Evolutionary conservation across 805 yeast genomes (phyloP).

Genomic region (Saturnispora silvae): DNA sequence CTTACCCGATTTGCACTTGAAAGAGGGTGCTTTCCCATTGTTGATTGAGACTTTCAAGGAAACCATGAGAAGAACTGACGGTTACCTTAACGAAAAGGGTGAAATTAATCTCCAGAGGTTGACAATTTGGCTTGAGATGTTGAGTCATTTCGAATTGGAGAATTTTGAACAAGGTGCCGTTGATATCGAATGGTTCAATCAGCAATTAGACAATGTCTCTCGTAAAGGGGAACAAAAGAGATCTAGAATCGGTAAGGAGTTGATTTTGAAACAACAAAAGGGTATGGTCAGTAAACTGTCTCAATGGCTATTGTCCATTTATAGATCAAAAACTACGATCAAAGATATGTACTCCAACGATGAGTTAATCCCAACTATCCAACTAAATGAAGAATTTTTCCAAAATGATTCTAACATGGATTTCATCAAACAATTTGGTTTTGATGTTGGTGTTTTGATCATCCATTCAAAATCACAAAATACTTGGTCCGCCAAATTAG

Average conservation of each 20-base stretch:
- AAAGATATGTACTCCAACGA: conserved; percentile 26
- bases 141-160: conserved; percentile 73
- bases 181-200: conserved; percentile 87
- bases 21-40: conserved; percentile 95
- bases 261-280: conserved; percentile 63
- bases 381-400: conserved; percentile 38
- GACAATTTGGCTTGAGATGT: conserved; percentile 60
- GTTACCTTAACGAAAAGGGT: conserved; percentile 79
- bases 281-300: conserved; percentile 50
- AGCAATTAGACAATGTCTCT: conserved; percentile 70
- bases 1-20: conserved; percentile 84
- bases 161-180: conserved; percentile 77
- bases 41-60: conserved; percentile 80
- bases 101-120: conserved; percentile 65
- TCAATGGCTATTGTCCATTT: conserved; percentile 35
- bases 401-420: conserved; percentile 38
- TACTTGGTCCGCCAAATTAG: conserved; percentile 49
- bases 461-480: conserved; percentile 51
- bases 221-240: conserved; percentile 61
- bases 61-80: conserved; percentile 62
- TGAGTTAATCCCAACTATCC: conserved; percentile 33
- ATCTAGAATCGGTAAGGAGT: conserved; percentile 51
- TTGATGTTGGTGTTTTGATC: conserved; percentile 55
- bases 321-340: conserved; percentile 25
- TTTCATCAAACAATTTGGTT: conserved; percentile 53